These are phyloP conservation scores for Flaveria bidentis DNA, from an alignment of 129 eudicot species.

Conservation along the genomic window DNA sequence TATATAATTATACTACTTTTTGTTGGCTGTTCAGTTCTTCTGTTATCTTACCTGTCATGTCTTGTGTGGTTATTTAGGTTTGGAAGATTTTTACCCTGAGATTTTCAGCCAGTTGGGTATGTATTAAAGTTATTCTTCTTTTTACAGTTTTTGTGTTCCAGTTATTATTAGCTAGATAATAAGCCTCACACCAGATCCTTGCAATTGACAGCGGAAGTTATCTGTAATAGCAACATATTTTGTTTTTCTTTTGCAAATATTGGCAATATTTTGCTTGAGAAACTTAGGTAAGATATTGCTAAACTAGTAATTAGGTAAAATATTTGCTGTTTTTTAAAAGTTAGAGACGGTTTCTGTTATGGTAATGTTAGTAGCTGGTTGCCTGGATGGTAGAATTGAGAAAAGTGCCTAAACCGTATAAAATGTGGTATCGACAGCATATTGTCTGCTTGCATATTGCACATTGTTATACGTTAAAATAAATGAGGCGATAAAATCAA, in stretches of 20 bases:
- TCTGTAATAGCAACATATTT: no score
- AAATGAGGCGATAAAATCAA: no score
- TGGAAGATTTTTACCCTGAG: slow-evolving; percentile 73
- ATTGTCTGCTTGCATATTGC: no score
- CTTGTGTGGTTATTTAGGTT: slow-evolving; percentile 42
- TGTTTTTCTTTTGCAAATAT: no score
- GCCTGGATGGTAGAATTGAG: no score
- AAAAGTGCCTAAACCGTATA: no score
- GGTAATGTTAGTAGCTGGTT: not conserved
- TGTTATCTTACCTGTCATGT: not conserved
- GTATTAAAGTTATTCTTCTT: not conserved
- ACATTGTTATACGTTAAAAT: no score
- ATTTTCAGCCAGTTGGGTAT: slow-evolving; percentile 80
- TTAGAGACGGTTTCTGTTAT: not conserved
- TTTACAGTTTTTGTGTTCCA: not conserved
- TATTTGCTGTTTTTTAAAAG: no score
- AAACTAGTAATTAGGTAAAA: not conserved
- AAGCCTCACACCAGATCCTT: not conserved
- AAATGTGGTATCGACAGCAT: no score
- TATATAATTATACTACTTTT: slow-evolving; percentile 1
- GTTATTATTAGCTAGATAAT: not conserved
- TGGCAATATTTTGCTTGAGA: no score
- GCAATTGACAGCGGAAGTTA: not conserved
- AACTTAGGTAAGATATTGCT: no score
- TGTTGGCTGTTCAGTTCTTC: not conserved